These are phyloP conservation scores for Saccharata proteae DNA, from an alignment of 2,329 filamentous ascomycete species.

Conservation along the genomic window DNA sequence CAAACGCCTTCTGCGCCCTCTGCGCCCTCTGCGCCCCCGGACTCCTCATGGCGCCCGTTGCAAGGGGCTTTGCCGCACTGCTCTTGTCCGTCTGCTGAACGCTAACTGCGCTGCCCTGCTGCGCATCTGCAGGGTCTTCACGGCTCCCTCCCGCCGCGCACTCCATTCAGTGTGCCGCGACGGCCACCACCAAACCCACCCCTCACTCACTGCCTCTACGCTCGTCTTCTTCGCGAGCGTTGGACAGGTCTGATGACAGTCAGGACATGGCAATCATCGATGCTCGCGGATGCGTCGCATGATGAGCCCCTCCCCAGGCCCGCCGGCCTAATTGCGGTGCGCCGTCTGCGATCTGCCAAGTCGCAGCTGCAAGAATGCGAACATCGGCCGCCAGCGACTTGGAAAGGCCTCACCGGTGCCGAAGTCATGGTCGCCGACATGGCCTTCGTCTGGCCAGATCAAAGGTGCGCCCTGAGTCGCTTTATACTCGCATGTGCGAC, in stretches of 20 bases:
- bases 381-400: constrained; percentile 3
- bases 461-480: constrained; percentile 5
- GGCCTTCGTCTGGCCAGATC: constrained; percentile 4
- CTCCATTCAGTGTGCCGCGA: too few relatives aligned
- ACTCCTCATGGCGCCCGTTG: constrained; percentile 3
- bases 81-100: too few relatives aligned
- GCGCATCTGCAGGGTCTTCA: too few relatives aligned
- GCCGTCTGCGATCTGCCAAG: constrained; percentile 8
- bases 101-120: too few relatives aligned
- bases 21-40: constrained; percentile 3
- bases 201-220: too few relatives aligned
- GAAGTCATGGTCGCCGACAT: constrained; percentile 2
- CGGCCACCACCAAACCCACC: too few relatives aligned
- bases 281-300: too few relatives aligned
- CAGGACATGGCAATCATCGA: too few relatives aligned
- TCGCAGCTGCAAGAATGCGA: constrained; percentile 9
- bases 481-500: background rate
- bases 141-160: too few relatives aligned
- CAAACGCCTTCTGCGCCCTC: background rate
- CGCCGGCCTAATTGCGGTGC: constrained; percentile 9
- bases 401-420: constrained; percentile 4
- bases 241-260: too few relatives aligned
- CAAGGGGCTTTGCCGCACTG: too few relatives aligned
- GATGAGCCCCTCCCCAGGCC: constrained; percentile 6
- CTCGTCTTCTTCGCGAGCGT: too few relatives aligned